These are phyloP conservation scores for Aspergillus novoparasiticus DNA, from an alignment of 2,329 filamentous ascomycete species.

Conservation along the genomic window DNA sequence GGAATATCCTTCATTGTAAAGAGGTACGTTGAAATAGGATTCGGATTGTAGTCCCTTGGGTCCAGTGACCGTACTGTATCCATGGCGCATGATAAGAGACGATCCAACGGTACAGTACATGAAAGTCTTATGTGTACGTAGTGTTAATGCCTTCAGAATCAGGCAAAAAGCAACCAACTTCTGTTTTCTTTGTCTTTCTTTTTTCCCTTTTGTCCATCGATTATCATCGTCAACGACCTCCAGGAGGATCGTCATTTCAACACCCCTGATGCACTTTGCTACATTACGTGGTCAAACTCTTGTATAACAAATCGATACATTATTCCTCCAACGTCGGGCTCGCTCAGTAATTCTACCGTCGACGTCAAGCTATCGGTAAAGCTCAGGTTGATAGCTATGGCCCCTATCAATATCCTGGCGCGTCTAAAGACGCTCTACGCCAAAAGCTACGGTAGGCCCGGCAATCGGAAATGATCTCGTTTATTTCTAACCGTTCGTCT, in stretches of 20 bases:
- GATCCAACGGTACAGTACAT: background rate
- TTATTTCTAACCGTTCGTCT: constrained; percentile 13
- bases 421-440: constrained; percentile 37
- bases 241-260: constrained; percentile 6
- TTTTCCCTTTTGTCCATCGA: constrained; percentile 1
- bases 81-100: background rate
- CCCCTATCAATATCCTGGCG: constrained; percentile 35
- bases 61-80: background rate
- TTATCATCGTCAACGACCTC: constrained; percentile 5
- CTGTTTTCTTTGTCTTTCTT: constrained; percentile 12
- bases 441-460: constrained; percentile 32
- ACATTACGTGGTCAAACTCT: background rate
- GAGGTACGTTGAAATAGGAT: background rate
- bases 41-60: background rate
- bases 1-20: background rate
- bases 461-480: background rate
- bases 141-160: constrained; percentile 10
- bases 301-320: background rate
- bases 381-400: constrained; percentile 26
- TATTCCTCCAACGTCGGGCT: background rate
- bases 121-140: background rate
- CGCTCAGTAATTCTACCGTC: background rate
- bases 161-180: constrained; percentile 10
- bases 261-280: background rate
- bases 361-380: background rate